Conservation (phyloP, 257 asterid species). For the Solanum bulbocastanum region DNA sequence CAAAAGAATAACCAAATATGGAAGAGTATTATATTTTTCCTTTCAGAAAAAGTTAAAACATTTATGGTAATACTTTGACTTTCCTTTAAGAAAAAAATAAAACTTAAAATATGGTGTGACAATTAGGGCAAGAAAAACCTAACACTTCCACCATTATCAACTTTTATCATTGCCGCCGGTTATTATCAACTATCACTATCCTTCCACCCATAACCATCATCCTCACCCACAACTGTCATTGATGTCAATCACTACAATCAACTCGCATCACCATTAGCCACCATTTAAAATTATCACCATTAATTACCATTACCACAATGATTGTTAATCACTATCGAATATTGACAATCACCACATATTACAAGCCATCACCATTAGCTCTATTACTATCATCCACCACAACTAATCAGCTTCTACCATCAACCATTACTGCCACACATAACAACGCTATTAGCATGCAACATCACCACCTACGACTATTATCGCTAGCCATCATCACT, state of each 20-base stretch:
- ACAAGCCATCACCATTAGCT: not conserved
- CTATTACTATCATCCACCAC: not conserved
- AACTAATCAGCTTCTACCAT: not conserved
- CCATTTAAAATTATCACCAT: not conserved
- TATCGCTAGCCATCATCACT: not conserved
- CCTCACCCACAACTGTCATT: fast-evolving
- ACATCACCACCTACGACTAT: not conserved
- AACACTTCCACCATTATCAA: too few species aligned
- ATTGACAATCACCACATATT: not conserved
- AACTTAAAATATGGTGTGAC: too few species aligned
- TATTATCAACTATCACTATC: not conserved
- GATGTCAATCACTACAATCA: not conserved
- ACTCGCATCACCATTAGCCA: not conserved
- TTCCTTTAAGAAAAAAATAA: too few species aligned
- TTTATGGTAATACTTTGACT: too few species aligned
- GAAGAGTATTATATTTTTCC: too few species aligned
- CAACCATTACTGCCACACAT: not conserved
- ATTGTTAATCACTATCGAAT: not conserved
- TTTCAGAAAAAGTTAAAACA: fast-evolving
- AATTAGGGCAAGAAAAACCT: too few species aligned
- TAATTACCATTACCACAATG: not conserved
- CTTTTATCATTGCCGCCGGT: too few species aligned
- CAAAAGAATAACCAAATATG: too few species aligned
- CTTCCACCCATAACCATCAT: not conserved
- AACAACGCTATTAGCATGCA: not conserved